Evolutionary conservation across 2,329 filamentous ascomycete genomes (phyloP).

Genomic region (Fusarium luffae): DNA sequence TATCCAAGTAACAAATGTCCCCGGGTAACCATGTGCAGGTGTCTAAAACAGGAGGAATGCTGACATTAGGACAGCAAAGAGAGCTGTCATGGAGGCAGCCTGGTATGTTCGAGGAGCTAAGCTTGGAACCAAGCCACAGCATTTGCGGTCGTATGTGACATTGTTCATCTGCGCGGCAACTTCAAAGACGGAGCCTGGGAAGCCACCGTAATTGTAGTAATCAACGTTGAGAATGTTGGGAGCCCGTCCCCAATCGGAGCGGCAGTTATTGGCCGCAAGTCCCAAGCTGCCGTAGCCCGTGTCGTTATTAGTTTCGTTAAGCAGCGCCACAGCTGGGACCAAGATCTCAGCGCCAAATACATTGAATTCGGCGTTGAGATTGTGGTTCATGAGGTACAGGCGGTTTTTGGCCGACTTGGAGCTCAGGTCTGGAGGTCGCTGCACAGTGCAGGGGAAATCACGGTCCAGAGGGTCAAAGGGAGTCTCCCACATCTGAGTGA

Average conservation of each 20-base stretch:
- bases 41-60: conserved; percentile 37
- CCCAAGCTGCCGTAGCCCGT: conserved; percentile 75
- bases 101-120: conserved; percentile 44
- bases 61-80: conserved; percentile 38
- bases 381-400: conserved; percentile 90
- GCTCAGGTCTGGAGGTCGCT: conserved; percentile 77
- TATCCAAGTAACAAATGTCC: conserved; percentile 2
- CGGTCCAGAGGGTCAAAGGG: conserved; percentile 77
- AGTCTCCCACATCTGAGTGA: conserved; percentile 90
- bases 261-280: conserved; percentile 70
- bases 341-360: conserved; percentile 72
- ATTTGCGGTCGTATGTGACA: conserved; percentile 70
- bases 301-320: conserved; percentile 78
- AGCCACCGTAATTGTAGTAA: conserved; percentile 80
- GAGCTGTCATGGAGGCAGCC: conserved; percentile 31
- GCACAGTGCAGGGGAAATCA: conserved; percentile 79
- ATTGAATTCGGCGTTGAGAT: conserved; percentile 82
- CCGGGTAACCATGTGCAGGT: background rate
- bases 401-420: conserved; percentile 66
- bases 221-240: conserved; percentile 87
- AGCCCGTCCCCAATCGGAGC: conserved; percentile 69
- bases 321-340: conserved; percentile 75
- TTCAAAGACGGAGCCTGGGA: conserved; percentile 78
- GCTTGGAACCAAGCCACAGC: conserved; percentile 64
- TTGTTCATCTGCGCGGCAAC: conserved; percentile 77